These are phyloP conservation scores for Saccharomycopsis synnaedendra DNA, from an alignment of 805 yeast species.

Conservation along the genomic window DNA sequence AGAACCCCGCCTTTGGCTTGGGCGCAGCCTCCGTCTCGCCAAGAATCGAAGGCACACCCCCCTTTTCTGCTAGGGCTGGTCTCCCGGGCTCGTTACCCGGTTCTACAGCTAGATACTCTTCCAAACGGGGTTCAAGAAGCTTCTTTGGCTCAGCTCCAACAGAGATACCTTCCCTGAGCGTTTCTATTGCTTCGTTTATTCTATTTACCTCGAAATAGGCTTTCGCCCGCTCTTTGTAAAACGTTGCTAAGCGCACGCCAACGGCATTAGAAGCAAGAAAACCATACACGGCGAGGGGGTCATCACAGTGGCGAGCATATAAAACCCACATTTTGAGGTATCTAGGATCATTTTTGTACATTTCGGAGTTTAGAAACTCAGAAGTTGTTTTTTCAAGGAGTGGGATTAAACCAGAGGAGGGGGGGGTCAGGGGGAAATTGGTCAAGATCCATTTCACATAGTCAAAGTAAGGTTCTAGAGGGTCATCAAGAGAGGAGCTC, in stretches of 20 bases:
- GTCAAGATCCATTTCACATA: conserved; percentile 65
- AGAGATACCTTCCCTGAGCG: conserved; percentile 35
- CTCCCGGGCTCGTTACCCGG: conserved; percentile 12
- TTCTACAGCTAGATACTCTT: conserved; percentile 26
- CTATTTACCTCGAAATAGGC: conserved; percentile 43
- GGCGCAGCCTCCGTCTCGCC: neutral
- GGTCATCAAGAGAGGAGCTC: conserved; percentile 67
- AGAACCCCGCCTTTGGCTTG: conserved; percentile 1
- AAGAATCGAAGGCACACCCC: neutral
- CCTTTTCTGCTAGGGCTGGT: conserved; percentile 9
- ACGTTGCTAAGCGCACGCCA: conserved; percentile 55
- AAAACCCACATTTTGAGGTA: conserved; percentile 74
- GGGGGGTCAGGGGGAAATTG: conserved; percentile 48
- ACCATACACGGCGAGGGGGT: conserved; percentile 59
- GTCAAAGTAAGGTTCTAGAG: conserved; percentile 62
- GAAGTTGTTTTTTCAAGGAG: conserved; percentile 65
- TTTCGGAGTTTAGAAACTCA: conserved; percentile 48
- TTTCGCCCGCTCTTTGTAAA: conserved; percentile 70
- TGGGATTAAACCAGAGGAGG: conserved; percentile 48
- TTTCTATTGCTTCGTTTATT: conserved; percentile 28
- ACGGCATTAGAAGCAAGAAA: conserved; percentile 63
- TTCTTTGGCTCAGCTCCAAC: conserved; percentile 53
- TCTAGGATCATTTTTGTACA: conserved; percentile 75
- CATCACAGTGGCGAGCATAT: conserved; percentile 56
- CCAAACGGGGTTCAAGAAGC: conserved; percentile 32